These are phyloP conservation scores for Microsporum canis DNA, from an alignment of 2,329 filamentous ascomycete species.

Conservation along the genomic window DNA sequence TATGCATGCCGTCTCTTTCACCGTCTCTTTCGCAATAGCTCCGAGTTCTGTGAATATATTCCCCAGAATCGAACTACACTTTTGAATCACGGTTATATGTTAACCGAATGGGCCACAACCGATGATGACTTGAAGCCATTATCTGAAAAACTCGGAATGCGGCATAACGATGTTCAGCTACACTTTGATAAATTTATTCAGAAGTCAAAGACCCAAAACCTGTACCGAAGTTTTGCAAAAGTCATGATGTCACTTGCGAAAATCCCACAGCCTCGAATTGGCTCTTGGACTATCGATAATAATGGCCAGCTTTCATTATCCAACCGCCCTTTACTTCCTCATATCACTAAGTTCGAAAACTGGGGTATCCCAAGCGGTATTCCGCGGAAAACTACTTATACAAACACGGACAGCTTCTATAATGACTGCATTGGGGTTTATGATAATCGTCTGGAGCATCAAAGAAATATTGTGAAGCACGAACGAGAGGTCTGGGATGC, in stretches of 20 bases:
- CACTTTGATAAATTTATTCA: background rate
- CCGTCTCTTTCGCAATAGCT: background rate
- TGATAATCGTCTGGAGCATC: conserved; percentile 18
- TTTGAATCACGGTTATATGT: conserved; percentile 11
- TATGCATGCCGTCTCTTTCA: conserved; percentile 8
- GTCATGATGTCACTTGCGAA: conserved; percentile 14
- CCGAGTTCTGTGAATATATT: conserved; percentile 5
- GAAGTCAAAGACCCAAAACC: conserved; percentile 9
- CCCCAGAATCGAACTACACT: conserved; percentile 6
- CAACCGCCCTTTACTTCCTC: conserved; percentile 17
- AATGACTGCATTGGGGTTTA: conserved; percentile 17
- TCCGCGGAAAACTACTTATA: conserved; percentile 16
- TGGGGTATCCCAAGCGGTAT: conserved; percentile 18
- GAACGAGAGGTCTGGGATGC: conserved; percentile 5
- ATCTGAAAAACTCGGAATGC: conserved; percentile 4
- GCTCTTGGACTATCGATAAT: conserved; percentile 17
- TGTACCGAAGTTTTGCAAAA: conserved; percentile 13
- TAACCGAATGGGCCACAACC: conserved; percentile 11
- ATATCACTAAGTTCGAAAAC: conserved; percentile 17
- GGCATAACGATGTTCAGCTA: conserved; percentile 11
- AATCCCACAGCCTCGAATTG: conserved; percentile 14
- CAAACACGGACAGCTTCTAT: conserved; percentile 16
- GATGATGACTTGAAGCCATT: conserved; percentile 8
- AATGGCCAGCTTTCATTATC: conserved; percentile 14
- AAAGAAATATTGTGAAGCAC: conserved; percentile 15